A percentile compares a stretch with the other conserved stretches of the same genome.
Evolutionary conservation across 345 rosid species (phyloP).

Genomic region (Eutrema yunnanense): DNA sequence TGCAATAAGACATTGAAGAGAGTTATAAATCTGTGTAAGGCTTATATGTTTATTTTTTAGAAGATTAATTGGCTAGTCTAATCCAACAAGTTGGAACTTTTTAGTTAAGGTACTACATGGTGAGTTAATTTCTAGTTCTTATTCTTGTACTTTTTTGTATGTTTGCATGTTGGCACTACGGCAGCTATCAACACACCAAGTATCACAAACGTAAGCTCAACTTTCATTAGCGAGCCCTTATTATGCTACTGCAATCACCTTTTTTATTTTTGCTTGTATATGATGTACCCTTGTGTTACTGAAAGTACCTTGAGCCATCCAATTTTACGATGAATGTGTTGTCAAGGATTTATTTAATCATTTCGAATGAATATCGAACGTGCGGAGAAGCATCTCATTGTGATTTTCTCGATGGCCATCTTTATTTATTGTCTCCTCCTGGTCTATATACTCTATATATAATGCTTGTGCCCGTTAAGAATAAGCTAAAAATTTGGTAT

Average conservation of each 20-base stretch:
- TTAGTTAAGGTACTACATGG: neutral
- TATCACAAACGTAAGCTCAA: conserved; percentile 92
- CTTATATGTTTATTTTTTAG: neutral
- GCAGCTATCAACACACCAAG: conserved; percentile 98
- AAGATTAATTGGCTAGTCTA: neutral
- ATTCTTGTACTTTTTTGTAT: conserved; percentile 31
- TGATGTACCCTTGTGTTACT: neutral
- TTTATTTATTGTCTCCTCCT: neutral
- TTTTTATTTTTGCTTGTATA: conserved; percentile 6
- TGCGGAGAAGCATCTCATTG: neutral
- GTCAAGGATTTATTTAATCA: neutral
- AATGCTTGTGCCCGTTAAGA: neutral
- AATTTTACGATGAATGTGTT: neutral
- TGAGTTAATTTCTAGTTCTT: conserved; percentile 17
- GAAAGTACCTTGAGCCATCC: neutral
- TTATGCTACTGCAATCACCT: conserved; percentile 10
- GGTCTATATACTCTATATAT: neutral
- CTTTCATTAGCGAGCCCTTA: neutral
- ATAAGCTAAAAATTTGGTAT: neutral
- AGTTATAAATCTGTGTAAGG: neutral
- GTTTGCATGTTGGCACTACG: conserved; percentile 46
- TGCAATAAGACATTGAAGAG: neutral
- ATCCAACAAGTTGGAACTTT: neutral
- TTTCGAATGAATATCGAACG: neutral
- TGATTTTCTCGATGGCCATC: neutral